phyloP scores from a whole-genome alignment of 1,284 basidiomycete genomes.

The Fomitiporia mediterranea region DNA sequence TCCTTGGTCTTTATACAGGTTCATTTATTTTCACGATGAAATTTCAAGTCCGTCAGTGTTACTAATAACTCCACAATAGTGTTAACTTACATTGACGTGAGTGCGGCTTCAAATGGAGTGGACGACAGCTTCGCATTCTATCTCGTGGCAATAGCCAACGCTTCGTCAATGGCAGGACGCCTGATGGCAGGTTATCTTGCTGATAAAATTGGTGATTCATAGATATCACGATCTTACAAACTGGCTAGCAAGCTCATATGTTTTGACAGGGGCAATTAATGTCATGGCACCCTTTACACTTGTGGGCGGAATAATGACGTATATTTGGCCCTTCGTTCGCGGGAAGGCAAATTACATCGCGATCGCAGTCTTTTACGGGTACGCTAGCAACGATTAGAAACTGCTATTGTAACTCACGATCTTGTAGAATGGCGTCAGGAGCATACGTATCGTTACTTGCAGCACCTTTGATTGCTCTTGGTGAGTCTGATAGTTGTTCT shows the following conservation, averaged over 20 bases:
- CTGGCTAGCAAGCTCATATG: neutral
- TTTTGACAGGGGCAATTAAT: conserved; percentile 22
- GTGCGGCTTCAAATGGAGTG: conserved; percentile 37
- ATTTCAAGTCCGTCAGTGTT: neutral
- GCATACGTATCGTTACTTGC: conserved; percentile 27
- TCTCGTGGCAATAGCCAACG: conserved; percentile 47
- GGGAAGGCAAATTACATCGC: conserved; percentile 24
- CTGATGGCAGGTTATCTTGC: conserved; percentile 35
- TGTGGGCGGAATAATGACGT: conserved; percentile 29
- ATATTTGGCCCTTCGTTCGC: conserved; percentile 30
- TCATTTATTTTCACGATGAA: no score
- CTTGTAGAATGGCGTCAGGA: conserved; percentile 22
- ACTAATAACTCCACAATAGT: conserved; percentile 28
- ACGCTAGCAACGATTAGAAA: no score
- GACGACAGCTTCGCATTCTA: conserved; percentile 45
- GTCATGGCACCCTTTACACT: conserved; percentile 30
- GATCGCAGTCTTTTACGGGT: conserved; percentile 29
- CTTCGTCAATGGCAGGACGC: conserved; percentile 39
- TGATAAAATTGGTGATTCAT: conserved; percentile 36
- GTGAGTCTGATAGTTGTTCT: conserved; percentile 10
- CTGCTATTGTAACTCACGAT: neutral
- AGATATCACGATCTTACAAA: neutral
- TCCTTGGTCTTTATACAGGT: conserved; percentile 30
- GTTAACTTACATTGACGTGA: conserved; percentile 45
- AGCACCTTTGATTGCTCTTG: conserved; percentile 27